Conservation (phyloP, 2,329 filamentous ascomycete species). For the Diatrype stigma region DNA sequence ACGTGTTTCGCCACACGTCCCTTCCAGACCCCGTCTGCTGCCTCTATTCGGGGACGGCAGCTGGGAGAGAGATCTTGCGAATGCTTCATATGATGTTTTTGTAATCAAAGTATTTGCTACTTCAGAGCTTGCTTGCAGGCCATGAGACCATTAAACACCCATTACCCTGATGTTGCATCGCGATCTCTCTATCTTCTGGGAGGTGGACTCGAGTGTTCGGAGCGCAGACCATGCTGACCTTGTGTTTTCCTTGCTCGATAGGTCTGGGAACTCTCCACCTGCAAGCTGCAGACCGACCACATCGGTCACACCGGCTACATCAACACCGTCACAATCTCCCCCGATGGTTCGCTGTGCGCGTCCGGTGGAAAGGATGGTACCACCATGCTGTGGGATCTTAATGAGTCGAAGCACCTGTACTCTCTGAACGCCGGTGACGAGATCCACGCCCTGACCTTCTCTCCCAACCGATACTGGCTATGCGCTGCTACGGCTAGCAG, state of each 20-base stretch:
- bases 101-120: conserved; percentile 98
- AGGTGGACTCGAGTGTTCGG: background rate
- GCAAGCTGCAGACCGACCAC: conserved; percentile 99
- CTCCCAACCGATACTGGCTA: conserved; percentile 99
- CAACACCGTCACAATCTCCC: conserved; percentile 99
- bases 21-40: background rate
- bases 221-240: background rate
- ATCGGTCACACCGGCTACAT: conserved; percentile 99
- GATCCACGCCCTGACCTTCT: conserved; percentile 99
- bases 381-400: conserved; percentile 99
- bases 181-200: background rate
- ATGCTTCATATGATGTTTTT: conserved; percentile 80
- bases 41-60: conserved; percentile 1
- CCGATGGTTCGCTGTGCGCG: conserved; percentile 97
- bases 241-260: conserved; percentile 34
- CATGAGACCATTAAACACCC: conserved; percentile 98
- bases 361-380: conserved; percentile 99
- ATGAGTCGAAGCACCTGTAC: conserved; percentile 99
- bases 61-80: conserved; percentile 9
- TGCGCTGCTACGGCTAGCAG: conserved; percentile 94
- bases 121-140: conserved; percentile 89
- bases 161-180: conserved; percentile 66
- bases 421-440: conserved; percentile 98
- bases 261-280: conserved; percentile 99
- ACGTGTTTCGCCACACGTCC: too few relatives aligned